Evolutionary conservation across 2,329 filamentous ascomycete species (phyloP), one percentile per base, ranked within the genome.

Genomic region (Verticillium zaregamsianum): DNA sequence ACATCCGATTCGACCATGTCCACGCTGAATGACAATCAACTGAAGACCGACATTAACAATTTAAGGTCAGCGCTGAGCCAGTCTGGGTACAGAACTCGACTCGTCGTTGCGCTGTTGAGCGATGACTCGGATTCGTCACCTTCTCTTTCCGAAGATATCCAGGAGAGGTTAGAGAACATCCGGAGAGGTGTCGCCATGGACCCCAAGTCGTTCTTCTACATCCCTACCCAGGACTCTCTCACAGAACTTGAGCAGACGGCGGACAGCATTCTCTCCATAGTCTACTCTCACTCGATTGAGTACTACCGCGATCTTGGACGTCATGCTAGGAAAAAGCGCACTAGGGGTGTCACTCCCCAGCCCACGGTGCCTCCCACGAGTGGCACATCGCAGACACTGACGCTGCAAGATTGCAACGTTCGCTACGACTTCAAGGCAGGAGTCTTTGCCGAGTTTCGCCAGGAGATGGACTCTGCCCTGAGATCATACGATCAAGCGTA

Each of bases 231-330:
- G 67, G 87, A 89, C 8, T 90, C 91, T 5, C 78, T 83, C 3
- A 82, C 85, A 1, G 92, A 96, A 70, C 77, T 96, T 25, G 84
- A 87, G 63, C 86, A 87, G 8, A 92, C 94, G 66, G 87, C 90
- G 0, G 86, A 89, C 60, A 90, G 85, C 59, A 85, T 96, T 49
- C 80, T 97, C 56, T 80, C 86, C 2, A 84, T 89, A 1, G 74
- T 97, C 55, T 92, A 94, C 63, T 86, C 88, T 1, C 81, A 88
- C 23, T 87, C 91, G 23, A 79, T 94, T 55, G 95, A 99, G 69
- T 97, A 97, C 75, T 98, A 98, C 73, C 85, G 93, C 55, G 94
- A 99, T 68, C 82, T 98, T 14, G 93, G 92, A n/a, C 93, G 96
- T 63, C 94, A 97, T 79, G 84, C 90, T 11, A 87, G 93, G 67